Conservation (phyloP, 306 rosid species). For the Argentina anserina region DNA sequence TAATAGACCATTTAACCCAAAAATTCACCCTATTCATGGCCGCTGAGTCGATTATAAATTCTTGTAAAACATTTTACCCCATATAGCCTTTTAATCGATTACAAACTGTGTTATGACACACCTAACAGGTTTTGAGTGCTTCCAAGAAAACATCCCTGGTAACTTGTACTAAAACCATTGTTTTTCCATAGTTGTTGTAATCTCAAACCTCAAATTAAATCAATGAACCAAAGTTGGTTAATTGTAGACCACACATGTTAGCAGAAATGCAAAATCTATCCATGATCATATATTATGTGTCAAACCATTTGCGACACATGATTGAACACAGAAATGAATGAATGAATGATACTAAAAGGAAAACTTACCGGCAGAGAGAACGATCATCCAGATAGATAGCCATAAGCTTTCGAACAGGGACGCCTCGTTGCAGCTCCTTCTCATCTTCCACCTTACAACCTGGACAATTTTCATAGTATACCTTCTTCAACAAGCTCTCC, state of each 20-base stretch:
- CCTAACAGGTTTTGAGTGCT: background rate
- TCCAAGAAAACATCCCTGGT: background rate
- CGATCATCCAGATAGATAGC: slow-evolving; percentile 47
- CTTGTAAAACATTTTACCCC: background rate
- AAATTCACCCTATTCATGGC: background rate
- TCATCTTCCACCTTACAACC: slow-evolving; percentile 66
- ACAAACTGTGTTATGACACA: background rate
- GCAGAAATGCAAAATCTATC: too few species aligned
- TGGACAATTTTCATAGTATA: slow-evolving; percentile 58
- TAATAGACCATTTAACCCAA: background rate
- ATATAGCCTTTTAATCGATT: background rate
- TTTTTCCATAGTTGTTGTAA: background rate
- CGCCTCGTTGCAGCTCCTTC: slow-evolving; percentile 38
- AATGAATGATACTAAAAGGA: background rate
- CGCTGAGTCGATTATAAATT: background rate
- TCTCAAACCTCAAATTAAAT: background rate
- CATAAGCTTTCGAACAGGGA: slow-evolving; percentile 38
- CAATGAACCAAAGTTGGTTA: background rate
- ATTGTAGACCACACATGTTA: too few species aligned
- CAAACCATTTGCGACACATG: background rate
- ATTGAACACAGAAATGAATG: background rate
- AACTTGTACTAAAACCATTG: background rate
- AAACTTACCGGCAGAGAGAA: slow-evolving; percentile 43
- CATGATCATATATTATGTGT: too few species aligned
- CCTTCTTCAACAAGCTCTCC: slow-evolving; percentile 45